phyloP scores from a whole-genome alignment of 2,329 filamentous ascomycete species.

The Kalaharituber pfeilii region DNA sequence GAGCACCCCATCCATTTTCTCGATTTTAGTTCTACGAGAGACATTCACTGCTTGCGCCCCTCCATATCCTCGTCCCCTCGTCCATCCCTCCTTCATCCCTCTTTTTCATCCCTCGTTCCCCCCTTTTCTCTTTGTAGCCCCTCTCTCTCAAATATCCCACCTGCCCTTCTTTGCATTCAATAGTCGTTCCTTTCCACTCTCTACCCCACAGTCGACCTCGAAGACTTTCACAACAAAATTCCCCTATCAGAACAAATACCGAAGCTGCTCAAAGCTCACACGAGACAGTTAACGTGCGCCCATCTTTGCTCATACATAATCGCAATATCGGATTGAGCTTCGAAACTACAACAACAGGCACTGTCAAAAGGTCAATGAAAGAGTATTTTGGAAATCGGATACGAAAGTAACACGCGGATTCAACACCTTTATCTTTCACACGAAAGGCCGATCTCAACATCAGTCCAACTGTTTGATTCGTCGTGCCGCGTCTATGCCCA shows the following conservation, averaged over 20 bases:
- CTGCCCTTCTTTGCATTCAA: slow-evolving; percentile 23
- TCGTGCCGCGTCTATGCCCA: slow-evolving; percentile 38
- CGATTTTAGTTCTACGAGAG: not conserved
- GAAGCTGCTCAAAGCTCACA: not conserved
- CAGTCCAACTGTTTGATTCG: slow-evolving; percentile 9
- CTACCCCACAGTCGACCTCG: slow-evolving; percentile 18
- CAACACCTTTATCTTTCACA: slow-evolving; percentile 11
- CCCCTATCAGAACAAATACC: too few relatives aligned
- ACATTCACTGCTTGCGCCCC: slow-evolving; percentile 6
- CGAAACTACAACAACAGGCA: not conserved
- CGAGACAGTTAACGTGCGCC: not conserved
- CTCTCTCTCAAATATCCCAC: slow-evolving; percentile 19
- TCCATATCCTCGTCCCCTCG: slow-evolving; percentile 19
- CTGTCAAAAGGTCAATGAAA: slow-evolving; percentile 17
- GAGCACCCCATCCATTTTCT: slow-evolving; percentile 14
- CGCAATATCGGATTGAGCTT: not conserved
- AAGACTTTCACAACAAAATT: slow-evolving; percentile 18
- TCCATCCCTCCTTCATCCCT: slow-evolving; percentile 24
- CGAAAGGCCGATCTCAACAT: slow-evolving; percentile 22
- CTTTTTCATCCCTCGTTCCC: slow-evolving; percentile 21
- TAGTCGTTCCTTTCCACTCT: slow-evolving; percentile 22
- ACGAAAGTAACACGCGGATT: slow-evolving; percentile 11
- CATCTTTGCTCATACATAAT: not conserved
- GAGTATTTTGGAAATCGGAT: slow-evolving; percentile 13
- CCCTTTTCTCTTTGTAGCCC: slow-evolving; percentile 23